Base-by-base conservation (phyloP, 139 green algal species). In the Tetradesmus obliquus region DNA sequence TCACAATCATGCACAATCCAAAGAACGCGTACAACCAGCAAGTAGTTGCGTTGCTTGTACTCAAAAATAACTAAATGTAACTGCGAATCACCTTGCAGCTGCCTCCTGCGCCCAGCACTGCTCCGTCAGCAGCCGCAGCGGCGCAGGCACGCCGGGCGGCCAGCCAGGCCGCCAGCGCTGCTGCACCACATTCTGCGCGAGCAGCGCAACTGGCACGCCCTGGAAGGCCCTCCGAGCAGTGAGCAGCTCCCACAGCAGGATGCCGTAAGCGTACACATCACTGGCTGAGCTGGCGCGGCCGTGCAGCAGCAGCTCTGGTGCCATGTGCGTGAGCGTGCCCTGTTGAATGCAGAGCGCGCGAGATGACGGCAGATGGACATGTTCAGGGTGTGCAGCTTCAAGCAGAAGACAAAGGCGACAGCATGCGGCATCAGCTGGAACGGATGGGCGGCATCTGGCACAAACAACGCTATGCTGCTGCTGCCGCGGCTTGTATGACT, bases 311-410 rank as follows among this genome's bases (percentile, higher is more conserved):
- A 94, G n/a, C 91, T 95, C 93, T 20, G 93, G 93, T 1, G 93
- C 90, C 93, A 95, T 95, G 93, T 95, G 96, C 6, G 94, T 95
- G 13, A 96, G 89, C 1, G 95, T 97, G 82, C 94, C 95, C 84
- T 93, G 90, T 82, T 0, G 32, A 45, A 88, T 86, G 83, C 87
- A 57, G 76, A 53, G 20, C 6, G 9, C 5, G 76, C 32, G 32
- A 45, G 32, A 13, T 17, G 13, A 13, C 66, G 66, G 13, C 17
- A 76, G 13, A 13, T 22, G 17, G 17, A 76, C 66, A 76, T 22
- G 13, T 76, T 13, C 1, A 76, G 66, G 66, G 66, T 17, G 17
- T 22, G 66, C 66, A 13, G 66, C 32, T 45, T 45, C 32, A 17
- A 13, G 66, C 66, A 17, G 66, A 76, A 17, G 13, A 17, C 13